phyloP scores from a whole-genome alignment of 345 rosid genomes.

The Salix koriyanagi region DNA sequence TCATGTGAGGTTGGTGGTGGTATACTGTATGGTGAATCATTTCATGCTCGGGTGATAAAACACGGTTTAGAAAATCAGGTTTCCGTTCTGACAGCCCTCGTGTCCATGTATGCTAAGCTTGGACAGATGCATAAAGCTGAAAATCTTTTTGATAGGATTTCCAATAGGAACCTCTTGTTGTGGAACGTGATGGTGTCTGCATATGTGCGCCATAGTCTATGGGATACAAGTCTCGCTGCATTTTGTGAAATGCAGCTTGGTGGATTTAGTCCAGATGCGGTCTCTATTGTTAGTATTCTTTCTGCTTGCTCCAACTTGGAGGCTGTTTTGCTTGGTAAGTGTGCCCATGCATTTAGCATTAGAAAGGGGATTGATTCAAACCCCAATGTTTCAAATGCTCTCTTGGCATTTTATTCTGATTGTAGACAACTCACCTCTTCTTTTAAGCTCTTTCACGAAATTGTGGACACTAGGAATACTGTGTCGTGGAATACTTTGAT shows the following conservation, averaged over 20 bases:
- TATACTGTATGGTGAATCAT: conserved; percentile 26
- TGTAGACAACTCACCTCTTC: conserved; percentile 18
- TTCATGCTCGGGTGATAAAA: conserved; percentile 42
- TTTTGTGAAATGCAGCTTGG: conserved; percentile 36
- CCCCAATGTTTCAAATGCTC: conserved; percentile 36
- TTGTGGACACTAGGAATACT: conserved; percentile 26
- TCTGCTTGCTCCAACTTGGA: conserved; percentile 40
- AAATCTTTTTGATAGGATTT: conserved; percentile 11
- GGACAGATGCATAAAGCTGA: conserved; percentile 10
- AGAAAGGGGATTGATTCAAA: conserved; percentile 32
- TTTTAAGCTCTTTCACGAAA: conserved; percentile 32
- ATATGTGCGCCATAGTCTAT: conserved; percentile 11
- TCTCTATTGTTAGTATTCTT: conserved; percentile 29
- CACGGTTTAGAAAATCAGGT: conserved; percentile 30
- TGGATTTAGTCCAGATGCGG: conserved; percentile 35
- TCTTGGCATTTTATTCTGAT: conserved; percentile 37
- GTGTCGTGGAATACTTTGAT: conserved; percentile 46
- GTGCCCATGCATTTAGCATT: conserved; percentile 41
- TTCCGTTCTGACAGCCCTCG: conserved; percentile 22
- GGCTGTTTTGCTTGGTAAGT: conserved; percentile 32
- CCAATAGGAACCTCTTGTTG: conserved; percentile 12
- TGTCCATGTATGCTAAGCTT: conserved; percentile 22
- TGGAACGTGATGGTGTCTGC: conserved; percentile 27
- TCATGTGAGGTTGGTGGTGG: conserved; percentile 22
- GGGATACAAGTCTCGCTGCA: conserved; percentile 32